A percentile compares a stretch with the other conserved stretches of the same genome.
phyloP scores from a whole-genome alignment of 352 stramenopile species.

The Lagenidium sp. region DNA sequence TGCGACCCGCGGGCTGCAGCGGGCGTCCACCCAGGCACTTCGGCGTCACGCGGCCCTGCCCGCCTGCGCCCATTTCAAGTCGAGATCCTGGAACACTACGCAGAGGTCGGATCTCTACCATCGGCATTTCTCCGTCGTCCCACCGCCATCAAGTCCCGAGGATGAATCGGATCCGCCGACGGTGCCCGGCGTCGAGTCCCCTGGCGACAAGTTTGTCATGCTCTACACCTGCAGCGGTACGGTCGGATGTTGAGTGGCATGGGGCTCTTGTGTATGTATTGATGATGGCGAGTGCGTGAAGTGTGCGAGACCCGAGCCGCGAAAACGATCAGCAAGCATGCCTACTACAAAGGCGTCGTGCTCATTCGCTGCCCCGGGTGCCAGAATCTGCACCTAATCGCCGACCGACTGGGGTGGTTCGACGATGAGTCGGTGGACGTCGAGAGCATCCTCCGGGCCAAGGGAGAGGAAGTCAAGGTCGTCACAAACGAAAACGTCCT shows the following conservation, averaged over 20 bases:
- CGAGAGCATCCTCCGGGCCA: slow-evolving; percentile 71
- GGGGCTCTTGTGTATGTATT: neutral
- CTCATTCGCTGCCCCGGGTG: slow-evolving; percentile 96
- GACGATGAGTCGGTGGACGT: slow-evolving; percentile 88
- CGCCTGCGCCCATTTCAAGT: too few species aligned
- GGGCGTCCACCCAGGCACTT: too few species aligned
- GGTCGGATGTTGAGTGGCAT: too few species aligned
- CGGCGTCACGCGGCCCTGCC: too few species aligned
- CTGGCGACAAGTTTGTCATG: slow-evolving; percentile 95
- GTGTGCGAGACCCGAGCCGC: slow-evolving; percentile 96
- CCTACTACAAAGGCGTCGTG: slow-evolving; percentile 97
- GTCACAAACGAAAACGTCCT: slow-evolving; percentile 73
- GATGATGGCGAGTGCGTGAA: too few species aligned
- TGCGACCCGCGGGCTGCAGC: too few species aligned
- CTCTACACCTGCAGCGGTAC: slow-evolving; percentile 94
- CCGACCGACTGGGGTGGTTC: slow-evolving; percentile 91
- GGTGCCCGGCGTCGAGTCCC: slow-evolving; percentile 70
- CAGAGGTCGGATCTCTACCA: too few species aligned
- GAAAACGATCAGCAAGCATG: slow-evolving; percentile 96
- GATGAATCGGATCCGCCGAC: too few species aligned
- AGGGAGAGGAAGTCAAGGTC: slow-evolving; percentile 64
- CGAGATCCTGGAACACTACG: too few species aligned
- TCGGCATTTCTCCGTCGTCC: too few species aligned
- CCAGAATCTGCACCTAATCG: slow-evolving; percentile 98
- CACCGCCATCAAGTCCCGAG: too few species aligned